Conservation (phyloP, 192 early-diverging fungal genomes). For the Podila clonocystis region DNA sequence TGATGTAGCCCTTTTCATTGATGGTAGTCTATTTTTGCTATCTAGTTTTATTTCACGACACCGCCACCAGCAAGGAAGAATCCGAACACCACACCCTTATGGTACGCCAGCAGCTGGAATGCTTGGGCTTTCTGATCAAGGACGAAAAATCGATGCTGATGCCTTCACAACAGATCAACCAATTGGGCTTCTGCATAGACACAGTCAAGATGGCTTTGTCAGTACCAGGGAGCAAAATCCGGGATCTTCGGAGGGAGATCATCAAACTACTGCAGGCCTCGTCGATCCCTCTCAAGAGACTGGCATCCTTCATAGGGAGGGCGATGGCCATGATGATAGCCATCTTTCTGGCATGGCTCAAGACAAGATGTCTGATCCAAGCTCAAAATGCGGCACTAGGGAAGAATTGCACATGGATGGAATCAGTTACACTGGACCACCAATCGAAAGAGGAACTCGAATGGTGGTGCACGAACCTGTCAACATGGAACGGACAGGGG, state of each 20-base stretch:
- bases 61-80: not conserved
- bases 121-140: conserved; percentile 28
- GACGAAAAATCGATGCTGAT: conserved; percentile 13
- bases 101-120: conserved; percentile 8
- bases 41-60: too few relatives aligned
- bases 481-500: conserved; percentile 30
- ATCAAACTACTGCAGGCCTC: conserved; percentile 1
- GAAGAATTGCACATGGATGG: conserved; percentile 5
- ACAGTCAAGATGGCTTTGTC: conserved; percentile 22
- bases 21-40: too few relatives aligned
- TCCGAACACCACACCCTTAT: not conserved
- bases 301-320: conserved; percentile 33
- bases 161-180: conserved; percentile 16
- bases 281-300: conserved; percentile 6
- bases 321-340: conserved; percentile 29
- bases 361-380: conserved; percentile 15
- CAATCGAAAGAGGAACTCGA: conserved; percentile 12
- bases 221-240: conserved; percentile 28
- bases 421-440: conserved; percentile 4
- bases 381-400: conserved; percentile 31
- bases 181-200: conserved; percentile 28
- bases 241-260: conserved; percentile 30
- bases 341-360: conserved; percentile 32
- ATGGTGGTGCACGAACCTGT: conserved; percentile 24
- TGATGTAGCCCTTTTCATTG: too few relatives aligned